Percentiles rank a stretch among this genome's conserved stretches.
These are phyloP conservation scores for Mortierella sp. DNA, from an alignment of 371 early-diverging fungal species.

Conservation along the genomic window DNA sequence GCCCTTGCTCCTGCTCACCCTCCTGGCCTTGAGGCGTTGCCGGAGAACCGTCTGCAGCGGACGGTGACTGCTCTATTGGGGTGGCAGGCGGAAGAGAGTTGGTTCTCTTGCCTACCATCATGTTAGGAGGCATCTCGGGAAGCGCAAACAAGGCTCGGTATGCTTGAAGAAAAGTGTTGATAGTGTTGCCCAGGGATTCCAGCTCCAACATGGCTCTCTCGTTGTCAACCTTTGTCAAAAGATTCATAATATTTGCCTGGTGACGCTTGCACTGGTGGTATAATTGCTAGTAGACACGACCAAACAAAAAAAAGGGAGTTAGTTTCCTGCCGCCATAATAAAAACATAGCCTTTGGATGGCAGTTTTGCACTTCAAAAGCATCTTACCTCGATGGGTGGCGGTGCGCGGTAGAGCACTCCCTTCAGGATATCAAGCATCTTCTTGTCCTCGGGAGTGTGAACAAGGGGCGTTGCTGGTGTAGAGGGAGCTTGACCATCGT, in stretches of 20 bases:
- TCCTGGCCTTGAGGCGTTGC: not conserved
- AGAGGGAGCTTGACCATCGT: not conserved
- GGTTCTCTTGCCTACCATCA: constrained; percentile 26
- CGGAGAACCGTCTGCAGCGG: not conserved
- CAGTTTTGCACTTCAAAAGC: no score
- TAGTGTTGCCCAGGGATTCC: constrained; percentile 22
- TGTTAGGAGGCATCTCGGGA: constrained; percentile 56
- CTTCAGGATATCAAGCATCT: constrained; percentile 25
- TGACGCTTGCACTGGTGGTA: constrained; percentile 49
- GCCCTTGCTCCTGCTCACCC: not conserved
- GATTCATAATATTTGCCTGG: constrained; percentile 30
- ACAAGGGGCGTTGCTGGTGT: constrained; percentile 14
- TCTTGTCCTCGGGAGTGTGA: constrained; percentile 23
- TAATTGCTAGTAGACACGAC: constrained; percentile 13
- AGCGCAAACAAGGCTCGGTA: constrained; percentile 44
- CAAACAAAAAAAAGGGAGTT: not conserved
- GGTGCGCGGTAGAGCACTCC: constrained; percentile 33
- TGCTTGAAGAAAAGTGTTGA: constrained; percentile 22
- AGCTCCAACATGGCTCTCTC: constrained; percentile 46
- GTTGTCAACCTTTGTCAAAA: constrained; percentile 30
- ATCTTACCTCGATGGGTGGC: constrained; percentile 35
- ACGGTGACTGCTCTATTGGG: not conserved
- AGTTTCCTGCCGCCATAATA: not conserved
- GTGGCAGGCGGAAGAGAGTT: constrained; percentile 34
- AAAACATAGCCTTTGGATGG: not conserved